Conservation (phyloP, 352 stramenopile species). For the Pythium oligandrum region DNA sequence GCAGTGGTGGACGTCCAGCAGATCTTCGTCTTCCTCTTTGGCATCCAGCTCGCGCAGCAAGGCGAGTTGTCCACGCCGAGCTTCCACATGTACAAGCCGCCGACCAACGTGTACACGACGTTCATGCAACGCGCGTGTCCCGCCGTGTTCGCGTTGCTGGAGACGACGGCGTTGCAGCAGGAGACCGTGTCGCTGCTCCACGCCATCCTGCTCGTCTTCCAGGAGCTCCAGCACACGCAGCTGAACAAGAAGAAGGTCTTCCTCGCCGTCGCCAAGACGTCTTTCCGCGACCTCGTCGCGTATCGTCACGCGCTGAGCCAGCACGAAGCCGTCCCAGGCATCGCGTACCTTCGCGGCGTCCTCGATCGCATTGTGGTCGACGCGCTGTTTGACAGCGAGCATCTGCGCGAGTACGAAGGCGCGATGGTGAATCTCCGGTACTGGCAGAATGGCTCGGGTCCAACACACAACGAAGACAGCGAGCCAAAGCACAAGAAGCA, state of each 20-base stretch:
- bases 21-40: constrained; percentile 68
- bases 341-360: constrained; percentile 7
- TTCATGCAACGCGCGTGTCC: constrained; percentile 60
- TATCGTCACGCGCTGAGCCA: constrained; percentile 45
- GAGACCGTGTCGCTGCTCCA: constrained; percentile 40
- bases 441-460: constrained; percentile 15
- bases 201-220: constrained; percentile 59
- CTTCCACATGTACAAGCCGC: constrained; percentile 78
- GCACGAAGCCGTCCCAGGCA: constrained; percentile 3
- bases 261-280: constrained; percentile 74
- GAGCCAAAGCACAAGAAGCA: constrained; percentile 30
- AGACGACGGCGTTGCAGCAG: constrained; percentile 9
- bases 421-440: constrained; percentile 38
- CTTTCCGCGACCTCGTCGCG: constrained; percentile 45
- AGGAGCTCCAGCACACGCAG: constrained; percentile 77
- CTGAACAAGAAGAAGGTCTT: constrained; percentile 90
- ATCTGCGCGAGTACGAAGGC: constrained; percentile 69
- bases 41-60: constrained; percentile 19
- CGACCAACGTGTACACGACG: constrained; percentile 68
- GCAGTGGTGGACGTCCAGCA: constrained; percentile 49
- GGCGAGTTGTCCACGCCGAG: constrained; percentile 16
- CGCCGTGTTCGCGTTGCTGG: constrained; percentile 19
- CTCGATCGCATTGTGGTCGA: constrained; percentile 65
- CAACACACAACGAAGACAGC: constrained; percentile 5
- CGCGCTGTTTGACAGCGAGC: constrained; percentile 71